phyloP scores from a whole-genome alignment of 495 filamentous ascomycete species.

The Ascodesmis nigricans region DNA sequence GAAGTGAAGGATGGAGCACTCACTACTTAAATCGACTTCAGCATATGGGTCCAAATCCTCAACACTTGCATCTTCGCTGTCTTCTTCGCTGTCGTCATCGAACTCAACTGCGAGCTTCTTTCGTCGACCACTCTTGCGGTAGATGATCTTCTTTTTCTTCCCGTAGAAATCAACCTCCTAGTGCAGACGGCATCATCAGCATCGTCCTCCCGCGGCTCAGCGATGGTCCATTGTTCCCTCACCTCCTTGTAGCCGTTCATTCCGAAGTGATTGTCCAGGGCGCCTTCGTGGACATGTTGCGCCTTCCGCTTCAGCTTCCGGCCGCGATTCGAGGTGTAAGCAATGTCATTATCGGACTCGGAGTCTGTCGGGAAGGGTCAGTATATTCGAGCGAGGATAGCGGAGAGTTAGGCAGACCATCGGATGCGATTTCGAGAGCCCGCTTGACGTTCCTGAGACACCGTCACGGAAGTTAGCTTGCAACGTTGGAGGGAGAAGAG shows the following conservation, averaged over 20 bases:
- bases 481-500: background rate
- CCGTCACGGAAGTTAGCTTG: background rate
- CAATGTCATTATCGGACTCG: constrained; percentile 67
- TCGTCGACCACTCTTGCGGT: constrained; percentile 42
- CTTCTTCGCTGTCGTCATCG: constrained; percentile 58
- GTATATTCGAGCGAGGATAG: background rate
- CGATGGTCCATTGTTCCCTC: constrained; percentile 5
- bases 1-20: constrained; percentile 28
- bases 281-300: constrained; percentile 54
- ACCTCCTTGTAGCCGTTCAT: constrained; percentile 75
- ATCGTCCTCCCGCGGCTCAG: background rate
- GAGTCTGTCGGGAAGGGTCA: constrained; percentile 33
- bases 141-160: constrained; percentile 62
- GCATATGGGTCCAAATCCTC: constrained; percentile 68
- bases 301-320: constrained; percentile 77
- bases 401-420: constrained; percentile 6
- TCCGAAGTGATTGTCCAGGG: constrained; percentile 43
- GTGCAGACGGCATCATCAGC: too few species aligned
- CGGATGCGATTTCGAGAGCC: constrained; percentile 12
- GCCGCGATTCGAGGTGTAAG: constrained; percentile 63
- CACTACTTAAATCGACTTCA: constrained; percentile 58
- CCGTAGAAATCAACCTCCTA: constrained; percentile 71
- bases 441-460: constrained; percentile 15
- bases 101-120: constrained; percentile 27
- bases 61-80: constrained; percentile 57